Conservation (phyloP, 352 stramenopile species). For the Pythium sp. region DNA sequence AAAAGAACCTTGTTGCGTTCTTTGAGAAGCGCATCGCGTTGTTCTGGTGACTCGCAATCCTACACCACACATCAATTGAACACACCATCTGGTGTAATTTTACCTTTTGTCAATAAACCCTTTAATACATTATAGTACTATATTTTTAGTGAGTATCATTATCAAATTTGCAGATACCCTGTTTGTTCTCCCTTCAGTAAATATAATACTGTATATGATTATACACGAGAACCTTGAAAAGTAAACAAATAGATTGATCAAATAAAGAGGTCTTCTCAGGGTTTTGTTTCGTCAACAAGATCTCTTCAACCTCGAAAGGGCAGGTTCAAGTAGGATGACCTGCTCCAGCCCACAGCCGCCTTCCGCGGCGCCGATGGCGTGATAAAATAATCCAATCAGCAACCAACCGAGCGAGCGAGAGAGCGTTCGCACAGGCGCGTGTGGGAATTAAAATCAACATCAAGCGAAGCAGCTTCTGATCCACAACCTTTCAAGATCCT, state of each 20-base stretch:
- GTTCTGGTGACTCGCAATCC: background rate
- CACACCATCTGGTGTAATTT: background rate
- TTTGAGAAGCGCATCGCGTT: background rate
- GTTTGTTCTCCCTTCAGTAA: background rate
- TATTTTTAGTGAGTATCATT: too few species aligned
- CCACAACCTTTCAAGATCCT: background rate
- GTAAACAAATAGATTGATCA: background rate
- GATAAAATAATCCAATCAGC: background rate
- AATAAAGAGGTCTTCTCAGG: background rate
- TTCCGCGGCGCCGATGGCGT: background rate
- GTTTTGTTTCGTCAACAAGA: constrained; percentile 13
- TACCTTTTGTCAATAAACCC: background rate
- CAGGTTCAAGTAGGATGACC: constrained; percentile 6
- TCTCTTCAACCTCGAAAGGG: constrained; percentile 5
- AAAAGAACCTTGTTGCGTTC: background rate
- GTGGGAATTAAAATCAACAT: background rate
- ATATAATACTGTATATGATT: background rate
- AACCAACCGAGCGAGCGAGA: too few species aligned
- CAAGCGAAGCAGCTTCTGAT: background rate
- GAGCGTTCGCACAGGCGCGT: background rate
- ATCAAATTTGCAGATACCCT: too few species aligned
- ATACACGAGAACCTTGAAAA: background rate
- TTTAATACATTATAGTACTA: background rate
- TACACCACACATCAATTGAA: background rate
- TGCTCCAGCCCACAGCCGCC: background rate